Conservation (phyloP, 257 asterid genomes). For the Leptodermis oblonga region DNA sequence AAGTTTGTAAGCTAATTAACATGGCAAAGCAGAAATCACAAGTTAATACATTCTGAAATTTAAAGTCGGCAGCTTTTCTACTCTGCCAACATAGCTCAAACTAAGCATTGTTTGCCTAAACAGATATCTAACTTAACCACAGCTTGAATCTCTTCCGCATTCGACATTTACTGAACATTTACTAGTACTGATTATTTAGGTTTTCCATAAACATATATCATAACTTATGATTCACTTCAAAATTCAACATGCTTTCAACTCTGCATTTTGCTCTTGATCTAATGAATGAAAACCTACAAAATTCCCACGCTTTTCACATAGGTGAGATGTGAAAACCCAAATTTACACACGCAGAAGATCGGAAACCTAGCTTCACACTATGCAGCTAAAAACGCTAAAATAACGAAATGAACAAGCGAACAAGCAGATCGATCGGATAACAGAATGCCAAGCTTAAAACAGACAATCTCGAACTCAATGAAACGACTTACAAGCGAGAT, state of each 20-base stretch:
- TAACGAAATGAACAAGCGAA: conserved; percentile 27
- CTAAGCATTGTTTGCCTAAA: neutral
- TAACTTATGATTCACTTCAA: neutral
- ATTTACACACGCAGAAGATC: conserved; percentile 15
- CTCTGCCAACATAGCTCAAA: neutral
- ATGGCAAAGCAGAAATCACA: neutral
- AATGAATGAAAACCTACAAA: neutral
- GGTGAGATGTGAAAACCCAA: neutral
- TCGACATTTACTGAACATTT: neutral
- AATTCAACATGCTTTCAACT: neutral
- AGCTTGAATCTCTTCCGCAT: neutral
- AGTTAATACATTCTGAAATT: neutral
- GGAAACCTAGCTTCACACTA: neutral
- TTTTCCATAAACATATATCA: neutral
- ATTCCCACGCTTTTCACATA: neutral
- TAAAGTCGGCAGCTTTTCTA: neutral
- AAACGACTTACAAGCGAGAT: conserved; percentile 34
- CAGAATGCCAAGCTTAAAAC: neutral
- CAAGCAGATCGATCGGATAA: conserved; percentile 26
- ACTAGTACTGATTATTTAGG: neutral
- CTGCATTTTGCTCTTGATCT: neutral
- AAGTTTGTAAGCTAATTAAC: neutral
- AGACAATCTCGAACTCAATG: neutral
- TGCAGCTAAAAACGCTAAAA: neutral
- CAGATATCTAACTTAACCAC: neutral